Evolutionary conservation across 2,329 filamentous ascomycete genomes (phyloP).

Genomic region (Monosporascus sp.): DNA sequence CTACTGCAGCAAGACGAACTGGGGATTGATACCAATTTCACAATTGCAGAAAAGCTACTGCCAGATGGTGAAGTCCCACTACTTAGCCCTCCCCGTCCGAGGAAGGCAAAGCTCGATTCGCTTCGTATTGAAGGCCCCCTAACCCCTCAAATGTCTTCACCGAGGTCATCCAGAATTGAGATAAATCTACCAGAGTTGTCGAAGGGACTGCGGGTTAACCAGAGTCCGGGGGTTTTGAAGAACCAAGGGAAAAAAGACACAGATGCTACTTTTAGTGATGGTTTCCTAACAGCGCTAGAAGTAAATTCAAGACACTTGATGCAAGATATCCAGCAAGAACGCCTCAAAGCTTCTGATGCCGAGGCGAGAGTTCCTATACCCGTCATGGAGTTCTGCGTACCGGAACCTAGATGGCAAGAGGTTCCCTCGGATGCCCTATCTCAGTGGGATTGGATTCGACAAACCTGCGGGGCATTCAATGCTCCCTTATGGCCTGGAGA

Average conservation of each 20-base stretch:
- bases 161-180: conserved; percentile 1
- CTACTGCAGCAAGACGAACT: conserved; percentile 9
- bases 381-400: conserved; percentile 22
- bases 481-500: conserved; percentile 12
- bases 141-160: conserved; percentile 10
- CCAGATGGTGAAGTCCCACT: conserved; percentile 5
- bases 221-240: background rate
- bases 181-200: conserved; percentile 7
- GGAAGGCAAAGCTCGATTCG: conserved; percentile 8
- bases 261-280: conserved; percentile 8
- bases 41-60: conserved; percentile 5
- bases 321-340: conserved; percentile 21
- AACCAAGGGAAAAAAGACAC: background rate
- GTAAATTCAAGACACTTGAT: conserved; percentile 7
- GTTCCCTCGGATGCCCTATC: conserved; percentile 4
- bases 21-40: background rate
- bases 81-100: background rate
- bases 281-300: conserved; percentile 9
- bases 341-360: conserved; percentile 18
- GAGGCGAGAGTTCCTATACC: conserved; percentile 22
- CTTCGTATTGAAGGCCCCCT: conserved; percentile 21
- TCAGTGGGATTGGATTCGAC: conserved; percentile 14
- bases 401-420: conserved; percentile 16
- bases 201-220: conserved; percentile 13
- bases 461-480: conserved; percentile 1